These are phyloP conservation scores for Lactarius hatsudake DNA, from an alignment of 768 basidiomycete species.

Conservation along the genomic window DNA sequence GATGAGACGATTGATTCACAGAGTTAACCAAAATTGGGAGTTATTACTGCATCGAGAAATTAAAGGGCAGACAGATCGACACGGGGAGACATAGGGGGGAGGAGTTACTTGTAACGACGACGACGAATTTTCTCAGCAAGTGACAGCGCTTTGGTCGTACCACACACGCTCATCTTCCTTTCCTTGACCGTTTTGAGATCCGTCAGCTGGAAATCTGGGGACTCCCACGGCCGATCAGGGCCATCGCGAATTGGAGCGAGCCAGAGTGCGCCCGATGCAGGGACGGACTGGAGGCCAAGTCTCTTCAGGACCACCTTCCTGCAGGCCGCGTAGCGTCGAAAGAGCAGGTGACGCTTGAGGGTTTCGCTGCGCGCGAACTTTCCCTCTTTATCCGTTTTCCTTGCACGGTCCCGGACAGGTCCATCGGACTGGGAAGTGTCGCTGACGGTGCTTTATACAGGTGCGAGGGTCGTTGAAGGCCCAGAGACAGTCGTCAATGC, in stretches of 20 bases:
- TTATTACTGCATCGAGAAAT: slow-evolving; percentile 6
- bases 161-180: background rate
- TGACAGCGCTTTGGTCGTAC: background rate
- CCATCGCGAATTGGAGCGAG: slow-evolving; percentile 14
- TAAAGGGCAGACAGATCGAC: background rate
- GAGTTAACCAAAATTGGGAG: slow-evolving; percentile 17
- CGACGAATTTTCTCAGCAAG: background rate
- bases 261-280: slow-evolving; percentile 2
- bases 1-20: slow-evolving; percentile 10
- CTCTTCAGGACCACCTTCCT: background rate
- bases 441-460: slow-evolving; percentile 2
- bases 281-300: background rate
- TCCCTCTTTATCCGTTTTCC: background rate
- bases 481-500: slow-evolving; percentile 5
- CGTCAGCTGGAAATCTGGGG: slow-evolving; percentile 5
- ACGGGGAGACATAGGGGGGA: background rate
- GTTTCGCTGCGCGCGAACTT: slow-evolving; percentile 5
- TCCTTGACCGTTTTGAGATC: slow-evolving; percentile 13
- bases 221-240: slow-evolving; percentile 19
- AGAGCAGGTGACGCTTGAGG: slow-evolving; percentile 12
- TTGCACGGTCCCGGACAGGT: slow-evolving; percentile 6
- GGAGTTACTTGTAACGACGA: slow-evolving; percentile 19
- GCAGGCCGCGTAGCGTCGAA: background rate
- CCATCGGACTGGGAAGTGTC: slow-evolving; percentile 4
- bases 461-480: background rate